phyloP scores from a whole-genome alignment of 306 rosid genomes.

The Psophocarpus tetragonolobus region DNA sequence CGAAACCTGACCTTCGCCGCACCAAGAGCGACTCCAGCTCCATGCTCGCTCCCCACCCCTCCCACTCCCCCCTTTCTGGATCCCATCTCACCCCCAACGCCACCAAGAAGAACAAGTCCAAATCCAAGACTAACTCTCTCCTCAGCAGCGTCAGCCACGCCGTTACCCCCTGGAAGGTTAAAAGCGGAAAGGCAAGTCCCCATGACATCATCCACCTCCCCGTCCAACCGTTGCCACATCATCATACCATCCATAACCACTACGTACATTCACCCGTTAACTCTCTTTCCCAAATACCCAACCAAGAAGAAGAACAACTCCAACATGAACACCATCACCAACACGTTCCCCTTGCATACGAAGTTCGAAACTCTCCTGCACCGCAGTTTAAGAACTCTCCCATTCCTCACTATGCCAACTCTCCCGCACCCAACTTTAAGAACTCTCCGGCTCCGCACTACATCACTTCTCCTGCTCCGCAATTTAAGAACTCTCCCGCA shows the following conservation, averaged over 20 bases:
- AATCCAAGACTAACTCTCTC: constrained; percentile 35
- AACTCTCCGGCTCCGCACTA: not conserved
- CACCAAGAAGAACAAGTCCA: not conserved
- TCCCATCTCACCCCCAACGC: too few relatives aligned
- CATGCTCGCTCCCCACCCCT: constrained; percentile 53
- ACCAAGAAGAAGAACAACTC: not conserved
- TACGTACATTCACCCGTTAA: not conserved
- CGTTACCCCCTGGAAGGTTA: constrained; percentile 32
- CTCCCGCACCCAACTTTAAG: not conserved
- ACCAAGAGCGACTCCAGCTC: constrained; percentile 80
- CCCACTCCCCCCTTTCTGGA: constrained; percentile 42
- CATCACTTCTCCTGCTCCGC: not conserved
- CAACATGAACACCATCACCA: not conserved
- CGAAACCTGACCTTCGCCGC: constrained; percentile 53
- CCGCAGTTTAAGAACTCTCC: not conserved
- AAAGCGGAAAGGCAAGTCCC: constrained; percentile 35
- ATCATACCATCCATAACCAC: not conserved
- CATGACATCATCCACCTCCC: not conserved
- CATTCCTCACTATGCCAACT: not conserved
- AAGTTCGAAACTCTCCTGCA: constrained; percentile 14
- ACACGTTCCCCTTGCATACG: not conserved
- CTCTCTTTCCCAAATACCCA: not conserved
- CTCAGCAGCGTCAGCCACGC: constrained; percentile 39
- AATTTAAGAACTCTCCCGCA: not conserved
- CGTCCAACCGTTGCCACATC: not conserved